phyloP scores from a whole-genome alignment of 495 filamentous ascomycete species.

The Copromyces sp. region DNA sequence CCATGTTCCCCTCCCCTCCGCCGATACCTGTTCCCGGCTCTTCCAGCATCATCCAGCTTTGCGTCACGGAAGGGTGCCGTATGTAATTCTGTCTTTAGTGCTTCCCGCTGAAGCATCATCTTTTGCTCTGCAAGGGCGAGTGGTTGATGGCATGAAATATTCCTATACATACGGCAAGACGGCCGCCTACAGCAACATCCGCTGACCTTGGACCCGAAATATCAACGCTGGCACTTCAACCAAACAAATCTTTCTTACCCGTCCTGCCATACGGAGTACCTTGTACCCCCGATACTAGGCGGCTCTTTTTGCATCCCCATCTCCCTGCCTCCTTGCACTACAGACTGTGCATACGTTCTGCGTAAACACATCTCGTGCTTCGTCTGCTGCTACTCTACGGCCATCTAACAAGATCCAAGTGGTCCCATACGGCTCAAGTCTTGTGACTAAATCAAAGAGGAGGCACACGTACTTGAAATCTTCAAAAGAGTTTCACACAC shows the following conservation, averaged over 20 bases:
- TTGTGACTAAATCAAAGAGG: not conserved
- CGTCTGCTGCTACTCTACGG: not conserved
- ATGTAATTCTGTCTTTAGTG: not conserved
- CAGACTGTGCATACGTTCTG: not conserved
- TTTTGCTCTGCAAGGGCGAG: not conserved
- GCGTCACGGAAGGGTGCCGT: not conserved
- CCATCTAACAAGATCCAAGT: not conserved
- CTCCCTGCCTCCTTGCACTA: not conserved
- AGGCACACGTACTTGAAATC: not conserved
- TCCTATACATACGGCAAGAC: not conserved
- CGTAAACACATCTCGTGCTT: not conserved
- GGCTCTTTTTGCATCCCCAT: not conserved
- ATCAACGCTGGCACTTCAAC: not conserved
- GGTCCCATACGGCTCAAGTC: not conserved
- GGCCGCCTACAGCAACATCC: not conserved
- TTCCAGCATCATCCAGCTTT: not conserved
- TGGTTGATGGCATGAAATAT: not conserved
- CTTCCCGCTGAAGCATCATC: not conserved
- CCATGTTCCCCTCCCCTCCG: not conserved
- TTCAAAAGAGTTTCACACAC: not conserved
- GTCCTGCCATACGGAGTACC: not conserved
- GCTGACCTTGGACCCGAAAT: not conserved
- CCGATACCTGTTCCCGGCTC: not conserved
- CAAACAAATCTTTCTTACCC: not conserved
- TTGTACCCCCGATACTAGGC: not conserved